These are phyloP conservation scores for Euphorbia lathyris DNA, from an alignment of 345 rosid species.

Conservation along the genomic window DNA sequence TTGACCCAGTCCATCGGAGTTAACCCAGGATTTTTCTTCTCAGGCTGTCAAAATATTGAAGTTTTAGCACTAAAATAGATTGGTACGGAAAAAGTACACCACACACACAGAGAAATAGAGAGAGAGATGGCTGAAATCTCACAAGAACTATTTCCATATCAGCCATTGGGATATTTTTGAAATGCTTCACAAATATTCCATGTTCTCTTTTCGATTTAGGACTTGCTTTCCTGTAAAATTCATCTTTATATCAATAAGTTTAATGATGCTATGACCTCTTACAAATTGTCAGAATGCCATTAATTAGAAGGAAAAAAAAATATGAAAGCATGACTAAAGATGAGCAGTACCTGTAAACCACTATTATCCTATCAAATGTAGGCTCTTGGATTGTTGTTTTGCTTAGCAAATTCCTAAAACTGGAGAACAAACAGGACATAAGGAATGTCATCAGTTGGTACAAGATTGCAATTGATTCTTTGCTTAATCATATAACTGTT, in stretches of 20 bases:
- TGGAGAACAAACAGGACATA: slow-evolving; percentile 30
- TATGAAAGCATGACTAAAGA: background rate
- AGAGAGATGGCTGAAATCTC: slow-evolving; percentile 30
- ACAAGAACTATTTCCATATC: slow-evolving; percentile 99
- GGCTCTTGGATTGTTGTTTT: slow-evolving; percentile 91
- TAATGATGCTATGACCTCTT: background rate
- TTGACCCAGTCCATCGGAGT: slow-evolving; percentile 99
- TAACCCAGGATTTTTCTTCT: slow-evolving; percentile 93
- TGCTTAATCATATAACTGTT: background rate
- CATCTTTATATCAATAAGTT: background rate
- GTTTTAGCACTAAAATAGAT: slow-evolving; percentile 13
- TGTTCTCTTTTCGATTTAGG: slow-evolving; percentile 50
- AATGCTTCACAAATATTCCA: slow-evolving; percentile 84
- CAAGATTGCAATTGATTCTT: slow-evolving; percentile 4
- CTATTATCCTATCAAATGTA: slow-evolving; percentile 94
- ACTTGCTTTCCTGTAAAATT: slow-evolving; percentile 56
- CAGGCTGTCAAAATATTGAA: slow-evolving; percentile 62
- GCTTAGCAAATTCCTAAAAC: slow-evolving; percentile 59
- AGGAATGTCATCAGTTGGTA: slow-evolving; percentile 8
- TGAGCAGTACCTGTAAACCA: slow-evolving; percentile 69
- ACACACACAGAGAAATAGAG: slow-evolving; percentile 9
- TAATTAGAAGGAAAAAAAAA: background rate
- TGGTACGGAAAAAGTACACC: background rate
- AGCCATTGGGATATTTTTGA: slow-evolving; percentile 98
- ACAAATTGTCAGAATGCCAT: background rate